A percentile compares a stretch with the other conserved stretches of the same genome.
Conservation (phyloP, 345 rosid species). For the Raphanus raphanistrum region DNA sequence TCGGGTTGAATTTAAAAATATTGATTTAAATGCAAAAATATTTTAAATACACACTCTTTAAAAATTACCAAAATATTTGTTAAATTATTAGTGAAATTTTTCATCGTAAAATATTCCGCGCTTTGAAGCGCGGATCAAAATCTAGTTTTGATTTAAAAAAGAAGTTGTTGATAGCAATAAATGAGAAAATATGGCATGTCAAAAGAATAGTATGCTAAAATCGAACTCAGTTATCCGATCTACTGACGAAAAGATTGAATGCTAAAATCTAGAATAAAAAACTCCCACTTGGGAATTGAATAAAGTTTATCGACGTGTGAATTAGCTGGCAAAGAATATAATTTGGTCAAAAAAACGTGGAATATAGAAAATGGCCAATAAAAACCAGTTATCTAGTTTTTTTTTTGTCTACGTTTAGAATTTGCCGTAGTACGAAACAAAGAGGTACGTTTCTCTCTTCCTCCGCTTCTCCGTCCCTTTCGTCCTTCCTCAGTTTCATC, state of each 20-base stretch:
- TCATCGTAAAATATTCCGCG: too few relatives aligned
- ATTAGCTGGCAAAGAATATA: conserved; percentile 35
- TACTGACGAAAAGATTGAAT: neutral
- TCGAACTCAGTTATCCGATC: neutral
- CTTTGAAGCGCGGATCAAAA: too few relatives aligned
- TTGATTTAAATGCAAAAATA: too few relatives aligned
- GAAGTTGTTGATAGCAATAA: too few relatives aligned
- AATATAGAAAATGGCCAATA: neutral
- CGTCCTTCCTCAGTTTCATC: conserved; percentile 2
- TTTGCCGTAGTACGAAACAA: conserved; percentile 24
- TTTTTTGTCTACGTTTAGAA: conserved; percentile 24
- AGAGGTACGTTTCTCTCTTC: conserved; percentile 28
- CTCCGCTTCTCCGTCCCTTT: neutral
- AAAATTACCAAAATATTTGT: too few relatives aligned
- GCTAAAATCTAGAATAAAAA: neutral
- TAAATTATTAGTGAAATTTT: too few relatives aligned
- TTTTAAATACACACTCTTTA: too few relatives aligned
- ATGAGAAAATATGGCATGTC: neutral
- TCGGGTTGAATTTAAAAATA: too few relatives aligned
- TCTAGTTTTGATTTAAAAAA: too few relatives aligned
- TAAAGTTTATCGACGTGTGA: conserved; percentile 27
- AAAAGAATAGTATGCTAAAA: neutral
- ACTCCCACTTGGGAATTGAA: conserved; percentile 20
- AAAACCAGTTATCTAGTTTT: neutral
- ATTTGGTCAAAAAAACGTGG: conserved; percentile 7